phyloP scores from a whole-genome alignment of 371 early-diverging fungal genomes.

The Mucor saturninus region DNA sequence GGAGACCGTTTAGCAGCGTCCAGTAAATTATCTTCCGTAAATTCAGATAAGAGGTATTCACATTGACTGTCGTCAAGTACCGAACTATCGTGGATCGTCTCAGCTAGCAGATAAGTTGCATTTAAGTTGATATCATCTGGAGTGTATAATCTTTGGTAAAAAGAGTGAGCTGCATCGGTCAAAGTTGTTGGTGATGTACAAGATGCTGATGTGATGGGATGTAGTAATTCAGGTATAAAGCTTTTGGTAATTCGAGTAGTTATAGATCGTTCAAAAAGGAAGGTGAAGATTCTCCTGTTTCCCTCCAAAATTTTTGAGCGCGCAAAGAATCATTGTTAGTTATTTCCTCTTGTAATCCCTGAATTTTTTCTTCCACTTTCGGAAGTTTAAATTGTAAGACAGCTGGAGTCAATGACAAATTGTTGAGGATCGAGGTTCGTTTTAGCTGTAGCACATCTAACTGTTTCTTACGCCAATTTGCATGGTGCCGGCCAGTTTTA shows the following conservation, averaged over 20 bases:
- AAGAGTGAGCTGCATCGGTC: too few relatives aligned
- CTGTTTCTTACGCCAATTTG: neutral
- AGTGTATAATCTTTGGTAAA: too few relatives aligned
- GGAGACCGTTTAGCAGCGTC: too few relatives aligned
- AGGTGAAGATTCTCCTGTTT: slow-evolving; percentile 14
- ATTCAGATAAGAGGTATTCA: too few relatives aligned
- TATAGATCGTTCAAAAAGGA: slow-evolving; percentile 4
- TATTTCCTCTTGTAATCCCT: slow-evolving; percentile 7
- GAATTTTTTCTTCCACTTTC: slow-evolving; percentile 2
- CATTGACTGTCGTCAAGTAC: too few relatives aligned
- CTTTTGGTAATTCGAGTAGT: neutral
- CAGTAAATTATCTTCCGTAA: too few relatives aligned
- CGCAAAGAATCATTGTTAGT: neutral
- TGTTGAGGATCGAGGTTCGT: neutral
- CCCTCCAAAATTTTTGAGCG: slow-evolving; percentile 7
- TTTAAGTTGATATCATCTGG: too few relatives aligned
- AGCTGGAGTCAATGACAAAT: neutral
- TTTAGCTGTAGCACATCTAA: neutral
- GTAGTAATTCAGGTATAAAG: neutral
- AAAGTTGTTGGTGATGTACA: too few relatives aligned
- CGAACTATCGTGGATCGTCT: too few relatives aligned
- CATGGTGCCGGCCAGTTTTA: neutral
- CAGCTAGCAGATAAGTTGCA: too few relatives aligned
- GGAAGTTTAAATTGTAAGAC: neutral
- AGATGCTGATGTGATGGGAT: too few relatives aligned